These are phyloP conservation scores for Boletus vermiculosoides DNA, from an alignment of 768 basidiomycete species.

Conservation along the genomic window DNA sequence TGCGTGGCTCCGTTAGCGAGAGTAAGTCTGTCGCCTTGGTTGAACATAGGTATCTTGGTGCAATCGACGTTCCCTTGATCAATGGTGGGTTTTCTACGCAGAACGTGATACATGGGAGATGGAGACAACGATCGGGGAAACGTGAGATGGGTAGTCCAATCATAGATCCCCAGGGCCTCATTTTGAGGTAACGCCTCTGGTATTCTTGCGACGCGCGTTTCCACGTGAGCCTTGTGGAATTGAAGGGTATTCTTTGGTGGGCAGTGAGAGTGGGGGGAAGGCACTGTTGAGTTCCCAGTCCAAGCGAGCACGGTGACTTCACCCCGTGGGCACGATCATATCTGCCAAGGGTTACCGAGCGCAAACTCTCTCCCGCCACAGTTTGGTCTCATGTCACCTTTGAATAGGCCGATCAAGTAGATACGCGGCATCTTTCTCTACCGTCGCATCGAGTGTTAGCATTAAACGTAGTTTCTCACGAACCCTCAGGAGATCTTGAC, in stretches of 20 bases:
- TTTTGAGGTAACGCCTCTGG: neutral
- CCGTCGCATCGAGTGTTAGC: neutral
- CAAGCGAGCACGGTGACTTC: neutral
- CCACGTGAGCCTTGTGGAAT: neutral
- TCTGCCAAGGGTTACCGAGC: neutral
- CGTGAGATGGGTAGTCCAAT: neutral
- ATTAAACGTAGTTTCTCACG: neutral
- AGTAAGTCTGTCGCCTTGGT: neutral
- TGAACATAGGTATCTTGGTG: neutral
- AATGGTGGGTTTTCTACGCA: neutral
- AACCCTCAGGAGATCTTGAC: neutral
- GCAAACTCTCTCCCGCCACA: neutral
- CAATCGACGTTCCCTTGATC: neutral
- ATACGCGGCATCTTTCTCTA: neutral
- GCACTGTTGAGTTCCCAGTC: neutral
- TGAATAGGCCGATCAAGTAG: neutral
- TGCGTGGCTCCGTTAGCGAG: neutral
- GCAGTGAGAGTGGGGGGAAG: neutral
- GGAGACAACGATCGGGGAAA: neutral
- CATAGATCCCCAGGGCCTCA: no score
- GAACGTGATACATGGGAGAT: neutral
- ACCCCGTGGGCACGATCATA: neutral
- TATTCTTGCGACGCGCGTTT: neutral
- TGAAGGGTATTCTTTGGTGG: neutral
- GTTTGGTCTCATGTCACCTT: neutral